phyloP scores from a whole-genome alignment of 331 rosid species.

The Malus hybrid region DNA sequence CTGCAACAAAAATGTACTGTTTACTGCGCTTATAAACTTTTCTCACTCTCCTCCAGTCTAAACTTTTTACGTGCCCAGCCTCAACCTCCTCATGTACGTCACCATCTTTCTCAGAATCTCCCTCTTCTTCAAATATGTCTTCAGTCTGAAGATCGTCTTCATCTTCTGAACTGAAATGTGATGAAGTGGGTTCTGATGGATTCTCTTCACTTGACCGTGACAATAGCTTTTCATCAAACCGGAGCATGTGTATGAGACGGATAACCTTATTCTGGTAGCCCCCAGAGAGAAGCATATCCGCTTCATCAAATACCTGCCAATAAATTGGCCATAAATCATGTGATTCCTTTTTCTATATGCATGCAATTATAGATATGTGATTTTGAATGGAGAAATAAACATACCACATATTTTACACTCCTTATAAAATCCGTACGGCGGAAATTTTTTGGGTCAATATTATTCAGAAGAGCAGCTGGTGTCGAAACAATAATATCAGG shows the following conservation, averaged over 20 bases:
- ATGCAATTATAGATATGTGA: background rate
- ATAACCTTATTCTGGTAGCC: constrained; percentile 89
- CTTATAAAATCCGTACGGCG: constrained; percentile 56
- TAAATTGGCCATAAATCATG: background rate
- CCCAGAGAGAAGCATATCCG: constrained; percentile 96
- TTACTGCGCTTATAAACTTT: constrained; percentile 71
- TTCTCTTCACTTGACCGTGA: constrained; percentile 33
- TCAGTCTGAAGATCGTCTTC: constrained; percentile 34
- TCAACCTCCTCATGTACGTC: constrained; percentile 17
- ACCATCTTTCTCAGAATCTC: constrained; percentile 26
- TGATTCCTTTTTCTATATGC: background rate
- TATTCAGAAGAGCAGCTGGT: constrained; percentile 88
- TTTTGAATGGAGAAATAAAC: constrained; percentile 1
- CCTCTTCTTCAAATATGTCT: constrained; percentile 48
- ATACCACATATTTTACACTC: constrained; percentile 82
- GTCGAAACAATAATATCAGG: constrained; percentile 89
- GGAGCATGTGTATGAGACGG: constrained; percentile 77
- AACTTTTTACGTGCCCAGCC: constrained; percentile 30
- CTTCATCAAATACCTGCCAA: constrained; percentile 93
- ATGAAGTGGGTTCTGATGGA: constrained; percentile 30
- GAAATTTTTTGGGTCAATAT: constrained; percentile 52
- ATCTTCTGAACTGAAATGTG: constrained; percentile 23
- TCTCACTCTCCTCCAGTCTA: constrained; percentile 79
- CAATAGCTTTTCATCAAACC: constrained; percentile 71
- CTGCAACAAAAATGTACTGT: constrained; percentile 95